These are phyloP conservation scores for Trichoderma oligosporum DNA, from an alignment of 2,329 filamentous ascomycete species.

Conservation along the genomic window DNA sequence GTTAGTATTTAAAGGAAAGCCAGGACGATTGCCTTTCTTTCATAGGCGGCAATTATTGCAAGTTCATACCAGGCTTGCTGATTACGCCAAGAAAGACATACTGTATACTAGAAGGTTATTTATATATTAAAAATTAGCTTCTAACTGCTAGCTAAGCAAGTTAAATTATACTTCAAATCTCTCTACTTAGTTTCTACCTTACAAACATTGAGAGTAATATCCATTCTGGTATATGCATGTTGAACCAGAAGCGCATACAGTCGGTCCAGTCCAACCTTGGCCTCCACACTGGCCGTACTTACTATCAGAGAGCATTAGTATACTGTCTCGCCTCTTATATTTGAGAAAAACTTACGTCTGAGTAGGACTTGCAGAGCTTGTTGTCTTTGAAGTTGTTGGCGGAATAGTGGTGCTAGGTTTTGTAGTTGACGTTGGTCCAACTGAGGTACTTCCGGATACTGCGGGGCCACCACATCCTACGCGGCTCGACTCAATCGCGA, in stretches of 20 bases:
- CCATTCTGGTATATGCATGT: slow-evolving; percentile 1
- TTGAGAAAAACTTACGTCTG: background rate
- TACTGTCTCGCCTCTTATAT: background rate
- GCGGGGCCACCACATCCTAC: slow-evolving; percentile 5
- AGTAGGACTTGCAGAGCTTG: background rate
- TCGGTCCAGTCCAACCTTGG: background rate
- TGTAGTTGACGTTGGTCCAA: background rate
- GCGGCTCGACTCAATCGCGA: slow-evolving; percentile 1
- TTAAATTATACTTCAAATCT: background rate
- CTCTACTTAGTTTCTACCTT: background rate
- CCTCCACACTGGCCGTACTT: slow-evolving; percentile 14
- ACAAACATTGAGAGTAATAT: slow-evolving; percentile 16
- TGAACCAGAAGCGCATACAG: slow-evolving; percentile 6
- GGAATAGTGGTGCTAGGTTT: slow-evolving; percentile 13
- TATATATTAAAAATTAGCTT: background rate
- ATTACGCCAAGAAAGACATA: too few species aligned
- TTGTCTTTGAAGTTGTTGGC: slow-evolving; percentile 8
- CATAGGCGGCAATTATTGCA: too few species aligned
- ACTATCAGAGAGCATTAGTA: background rate
- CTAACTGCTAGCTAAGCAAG: background rate
- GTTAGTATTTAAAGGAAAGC: too few species aligned
- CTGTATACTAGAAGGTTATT: too few species aligned
- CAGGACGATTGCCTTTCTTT: too few species aligned
- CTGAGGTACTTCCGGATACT: background rate
- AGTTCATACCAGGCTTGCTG: too few species aligned